A percentile compares a stretch with the other conserved stretches of the same genome.
phyloP scores from a whole-genome alignment of 176 grass and related monocot genomes.

The Hyparrhenia diplandra region DNA sequence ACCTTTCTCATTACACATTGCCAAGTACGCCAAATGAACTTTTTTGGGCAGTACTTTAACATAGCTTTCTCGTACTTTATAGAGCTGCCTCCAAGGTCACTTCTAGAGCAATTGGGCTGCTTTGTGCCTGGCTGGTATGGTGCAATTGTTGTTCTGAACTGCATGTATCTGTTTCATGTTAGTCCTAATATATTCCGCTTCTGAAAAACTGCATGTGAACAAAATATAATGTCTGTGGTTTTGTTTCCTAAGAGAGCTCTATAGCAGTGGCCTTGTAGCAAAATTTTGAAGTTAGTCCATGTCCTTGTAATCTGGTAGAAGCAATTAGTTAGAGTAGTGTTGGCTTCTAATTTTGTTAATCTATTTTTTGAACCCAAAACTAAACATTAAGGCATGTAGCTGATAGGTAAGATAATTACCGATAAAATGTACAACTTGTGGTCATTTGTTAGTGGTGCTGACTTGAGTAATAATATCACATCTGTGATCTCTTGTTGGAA shows the following conservation, averaged over 20 bases:
- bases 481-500: neutral
- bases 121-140: slow-evolving; percentile 59
- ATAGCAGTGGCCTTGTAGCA: neutral
- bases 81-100: too few species aligned
- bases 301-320: neutral
- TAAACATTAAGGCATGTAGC: neutral
- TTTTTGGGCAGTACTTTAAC: slow-evolving; percentile 7
- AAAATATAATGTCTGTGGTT: neutral
- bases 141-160: slow-evolving; percentile 8
- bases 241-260: neutral
- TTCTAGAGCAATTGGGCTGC: too few species aligned
- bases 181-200: neutral
- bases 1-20: neutral
- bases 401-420: neutral
- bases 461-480: too few species aligned
- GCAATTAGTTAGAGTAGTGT: neutral
- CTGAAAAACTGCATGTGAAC: neutral
- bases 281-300: neutral
- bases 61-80: neutral
- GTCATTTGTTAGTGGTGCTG: neutral
- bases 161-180: slow-evolving; percentile 1
- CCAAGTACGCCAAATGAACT: neutral
- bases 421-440: neutral
- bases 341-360: neutral
- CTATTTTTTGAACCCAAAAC: neutral